phyloP scores from a whole-genome alignment of 208 protist genomes.

The Leishmania tropica region DNA sequence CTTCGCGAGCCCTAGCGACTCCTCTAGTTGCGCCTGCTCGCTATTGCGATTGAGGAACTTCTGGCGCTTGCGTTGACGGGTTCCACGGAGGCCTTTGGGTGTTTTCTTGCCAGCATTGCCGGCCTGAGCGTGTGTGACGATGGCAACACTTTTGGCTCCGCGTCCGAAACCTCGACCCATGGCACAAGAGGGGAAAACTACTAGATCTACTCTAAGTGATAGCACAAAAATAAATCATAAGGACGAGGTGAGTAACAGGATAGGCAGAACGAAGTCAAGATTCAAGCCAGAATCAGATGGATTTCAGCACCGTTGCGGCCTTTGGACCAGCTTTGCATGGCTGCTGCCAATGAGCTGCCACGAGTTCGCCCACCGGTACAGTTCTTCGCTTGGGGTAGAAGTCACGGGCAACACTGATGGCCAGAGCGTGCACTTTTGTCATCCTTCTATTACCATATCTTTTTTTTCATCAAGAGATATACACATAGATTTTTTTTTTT shows the following conservation, averaged over 20 bases:
- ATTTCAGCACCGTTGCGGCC: not conserved
- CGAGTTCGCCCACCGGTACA: not conserved
- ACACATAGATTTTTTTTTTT: not conserved
- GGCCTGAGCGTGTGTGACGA: constrained; percentile 83
- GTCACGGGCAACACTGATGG: not conserved
- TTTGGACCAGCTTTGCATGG: not conserved
- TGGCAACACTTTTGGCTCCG: constrained; percentile 81
- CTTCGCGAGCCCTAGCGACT: constrained; percentile 62
- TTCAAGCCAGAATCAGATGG: not conserved
- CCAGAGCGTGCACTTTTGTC: too few species aligned
- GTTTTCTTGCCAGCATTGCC: constrained; percentile 72
- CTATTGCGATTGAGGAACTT: constrained; percentile 49
- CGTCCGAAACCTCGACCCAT: constrained; percentile 89
- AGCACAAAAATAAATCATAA: not conserved
- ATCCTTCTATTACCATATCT: not conserved
- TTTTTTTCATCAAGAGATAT: not conserved
- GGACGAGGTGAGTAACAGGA: not conserved
- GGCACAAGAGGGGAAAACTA: not conserved
- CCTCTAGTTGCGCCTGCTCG: constrained; percentile 58
- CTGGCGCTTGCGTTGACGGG: constrained; percentile 68
- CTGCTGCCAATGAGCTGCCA: not conserved
- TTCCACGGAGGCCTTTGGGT: constrained; percentile 73
- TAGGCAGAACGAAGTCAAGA: not conserved
- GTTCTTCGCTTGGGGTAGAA: not conserved
- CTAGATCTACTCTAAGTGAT: not conserved